Conservation (phyloP, 2,329 filamentous ascomycete species). For the Phialophora chinensis region DNA sequence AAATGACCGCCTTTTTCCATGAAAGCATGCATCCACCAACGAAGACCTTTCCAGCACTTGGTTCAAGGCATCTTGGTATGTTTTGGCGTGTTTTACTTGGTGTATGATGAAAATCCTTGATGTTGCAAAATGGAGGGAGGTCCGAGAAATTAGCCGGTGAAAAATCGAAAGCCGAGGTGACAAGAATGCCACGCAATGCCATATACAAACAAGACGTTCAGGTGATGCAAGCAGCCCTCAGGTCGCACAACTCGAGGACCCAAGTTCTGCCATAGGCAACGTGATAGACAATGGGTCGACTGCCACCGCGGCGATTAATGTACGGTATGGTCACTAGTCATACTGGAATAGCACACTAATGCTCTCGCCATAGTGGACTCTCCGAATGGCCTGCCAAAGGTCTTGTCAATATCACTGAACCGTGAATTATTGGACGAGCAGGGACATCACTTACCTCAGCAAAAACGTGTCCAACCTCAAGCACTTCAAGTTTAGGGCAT, state of each 20-base stretch:
- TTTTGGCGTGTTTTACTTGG: constrained; percentile 19
- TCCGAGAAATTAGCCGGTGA: not conserved
- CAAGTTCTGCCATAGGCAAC: not conserved
- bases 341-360: constrained; percentile 94
- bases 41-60: constrained; percentile 41
- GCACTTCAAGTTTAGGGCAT: constrained; percentile 87
- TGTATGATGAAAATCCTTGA: not conserved
- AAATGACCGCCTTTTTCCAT: not conserved
- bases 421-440: not conserved
- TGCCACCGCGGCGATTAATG: not conserved
- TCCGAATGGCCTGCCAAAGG: constrained; percentile 73
- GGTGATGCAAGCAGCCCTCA: not conserved
- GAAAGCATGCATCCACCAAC: not conserved
- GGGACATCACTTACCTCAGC: constrained; percentile 68
- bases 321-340: constrained; percentile 56
- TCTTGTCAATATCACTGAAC: constrained; percentile 37
- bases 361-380: constrained; percentile 96
- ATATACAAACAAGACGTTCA: not conserved
- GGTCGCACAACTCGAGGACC: not conserved
- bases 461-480: constrained; percentile 88
- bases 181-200: not conserved
- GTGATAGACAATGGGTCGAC: not conserved
- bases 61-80: constrained; percentile 36
- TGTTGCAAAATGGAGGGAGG: not conserved
- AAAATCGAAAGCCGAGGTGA: not conserved